phyloP scores from a whole-genome alignment of 2,329 filamentous ascomycete genomes.

The Stylonectria norvegica region DNA sequence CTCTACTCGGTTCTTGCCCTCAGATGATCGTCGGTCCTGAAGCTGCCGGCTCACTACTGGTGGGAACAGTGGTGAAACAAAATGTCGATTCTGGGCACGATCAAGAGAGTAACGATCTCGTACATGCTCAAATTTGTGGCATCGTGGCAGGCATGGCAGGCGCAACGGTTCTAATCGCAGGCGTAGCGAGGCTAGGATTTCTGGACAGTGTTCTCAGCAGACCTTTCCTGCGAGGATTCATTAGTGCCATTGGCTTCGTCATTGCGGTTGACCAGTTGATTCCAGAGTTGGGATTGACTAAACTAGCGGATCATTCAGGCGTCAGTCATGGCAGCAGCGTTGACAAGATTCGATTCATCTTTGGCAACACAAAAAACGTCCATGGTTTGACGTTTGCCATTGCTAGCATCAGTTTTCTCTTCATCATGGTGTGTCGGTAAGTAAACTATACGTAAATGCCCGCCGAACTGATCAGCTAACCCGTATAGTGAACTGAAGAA shows the following conservation, averaged over 20 bases:
- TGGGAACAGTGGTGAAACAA: conserved; percentile 79
- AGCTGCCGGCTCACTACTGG: conserved; percentile 85
- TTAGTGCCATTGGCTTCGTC: conserved; percentile 93
- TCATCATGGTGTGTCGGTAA: conserved; percentile 88
- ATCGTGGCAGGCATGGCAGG: conserved; percentile 86
- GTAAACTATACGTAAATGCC: conserved; percentile 22
- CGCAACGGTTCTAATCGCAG: conserved; percentile 82
- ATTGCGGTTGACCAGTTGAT: conserved; percentile 94
- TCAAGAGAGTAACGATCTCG: conserved; percentile 59
- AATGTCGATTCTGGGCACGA: conserved; percentile 66
- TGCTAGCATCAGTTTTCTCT: conserved; percentile 72
- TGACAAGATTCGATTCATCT: conserved; percentile 79
- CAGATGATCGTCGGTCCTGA: conserved; percentile 94
- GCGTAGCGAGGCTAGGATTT: conserved; percentile 82
- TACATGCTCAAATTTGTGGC: conserved; percentile 81
- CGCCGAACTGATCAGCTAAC: too few species aligned
- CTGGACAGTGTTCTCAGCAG: conserved; percentile 90
- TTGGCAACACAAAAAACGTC: conserved; percentile 60
- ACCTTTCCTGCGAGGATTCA: conserved; percentile 91
- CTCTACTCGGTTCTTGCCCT: conserved; percentile 83
- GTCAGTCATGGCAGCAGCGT: conserved; percentile 81
- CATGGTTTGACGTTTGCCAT: conserved; percentile 76
- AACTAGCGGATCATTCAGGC: conserved; percentile 59
- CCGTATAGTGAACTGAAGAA: conserved; percentile 74
- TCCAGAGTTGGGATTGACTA: conserved; percentile 77